These are phyloP conservation scores for Moesziomyces sp. DNA, from an alignment of 1,284 basidiomycete species.

Conservation along the genomic window DNA sequence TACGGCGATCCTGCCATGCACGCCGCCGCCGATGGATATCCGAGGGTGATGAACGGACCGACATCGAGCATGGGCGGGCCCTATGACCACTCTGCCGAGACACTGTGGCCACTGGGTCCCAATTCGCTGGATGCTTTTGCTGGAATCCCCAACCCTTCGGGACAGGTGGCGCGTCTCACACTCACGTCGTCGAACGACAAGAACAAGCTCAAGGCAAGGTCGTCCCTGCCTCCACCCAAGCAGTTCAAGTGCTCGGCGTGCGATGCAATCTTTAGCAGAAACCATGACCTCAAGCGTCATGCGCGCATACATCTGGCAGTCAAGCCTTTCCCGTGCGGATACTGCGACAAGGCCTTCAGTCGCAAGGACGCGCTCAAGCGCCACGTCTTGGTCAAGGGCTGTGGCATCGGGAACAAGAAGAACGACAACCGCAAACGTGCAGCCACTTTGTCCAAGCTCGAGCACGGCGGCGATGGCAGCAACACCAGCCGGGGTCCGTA, in stretches of 20 bases:
- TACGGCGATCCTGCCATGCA: conserved; percentile 26
- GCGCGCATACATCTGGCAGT: conserved; percentile 62
- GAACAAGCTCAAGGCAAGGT: conserved; percentile 24
- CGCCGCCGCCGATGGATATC: conserved; percentile 15
- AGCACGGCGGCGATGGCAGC: conserved; percentile 22
- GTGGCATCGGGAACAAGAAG: conserved; percentile 52
- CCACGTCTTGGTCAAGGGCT: conserved; percentile 57
- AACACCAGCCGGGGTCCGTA: conserved; percentile 15
- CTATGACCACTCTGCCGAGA: conserved; percentile 33
- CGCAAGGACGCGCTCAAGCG: conserved; percentile 62
- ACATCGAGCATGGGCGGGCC: conserved; percentile 9
- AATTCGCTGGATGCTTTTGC: conserved; percentile 46
- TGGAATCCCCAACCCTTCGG: conserved; percentile 27
- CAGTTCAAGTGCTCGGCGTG: conserved; percentile 61
- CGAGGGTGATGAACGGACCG: conserved; percentile 19
- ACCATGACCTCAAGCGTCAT: conserved; percentile 64
- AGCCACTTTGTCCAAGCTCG: conserved; percentile 39
- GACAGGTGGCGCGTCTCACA: conserved; percentile 27
- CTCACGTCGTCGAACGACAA: conserved; percentile 34
- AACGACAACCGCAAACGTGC: conserved; percentile 32
- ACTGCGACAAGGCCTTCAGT: conserved; percentile 60
- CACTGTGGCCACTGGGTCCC: conserved; percentile 35
- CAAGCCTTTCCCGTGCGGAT: conserved; percentile 58
- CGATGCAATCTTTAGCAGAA: conserved; percentile 59
- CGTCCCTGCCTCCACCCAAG: conserved; percentile 40